Evolutionary conservation across 768 basidiomycete genomes (phyloP), one percentile per base, ranked within the genome.

Genomic region (Kwoniella europaea): DNA sequence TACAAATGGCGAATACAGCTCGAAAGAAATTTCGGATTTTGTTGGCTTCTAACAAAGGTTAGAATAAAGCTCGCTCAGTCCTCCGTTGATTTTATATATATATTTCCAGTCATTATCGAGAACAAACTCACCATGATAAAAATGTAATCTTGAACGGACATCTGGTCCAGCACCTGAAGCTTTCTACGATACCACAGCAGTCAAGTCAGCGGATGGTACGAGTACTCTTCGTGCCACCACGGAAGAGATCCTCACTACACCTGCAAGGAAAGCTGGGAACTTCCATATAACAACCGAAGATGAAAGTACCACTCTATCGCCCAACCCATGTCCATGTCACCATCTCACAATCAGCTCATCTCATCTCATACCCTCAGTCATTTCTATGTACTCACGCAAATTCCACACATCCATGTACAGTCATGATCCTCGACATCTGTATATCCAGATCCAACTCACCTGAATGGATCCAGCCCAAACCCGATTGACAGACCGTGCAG

Each of bases 121-220:
- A 10, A 20, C 4, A 1, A 15, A 65, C 70, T 66, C 20, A 68
- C 75, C 74, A 53, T 79, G 78, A 63, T 74, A 79, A 53, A 74
- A 75, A 59, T 77, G 72, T 3, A 79, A 69, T 24, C 78, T 67
- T 16, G 72, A 63, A 61, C 74, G 71, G 15, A 79, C 78, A 10
- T 76, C 78, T 18, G 76, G 76, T 53, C 76, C 74, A 20, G 78
- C 78, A 13, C 78, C 78, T 16, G 78, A 77, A 1, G 68, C 60
- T 70, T 74, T 72, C 76, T 77, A 52, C 9, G 24, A 22, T 20
- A 18, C 27, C 10, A 35, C 35, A 6, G 24, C 15, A 56, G 18
- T n/a, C 57, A n/a, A 35, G 35, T 63, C 54, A 27, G 35, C 20
- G n/a, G 22, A 52, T 10, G 20, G 29, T 29, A 24, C 24, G 24